Evolutionary conservation across 768 basidiomycete species (phyloP).

Genomic region (Mycena sanguinolenta): DNA sequence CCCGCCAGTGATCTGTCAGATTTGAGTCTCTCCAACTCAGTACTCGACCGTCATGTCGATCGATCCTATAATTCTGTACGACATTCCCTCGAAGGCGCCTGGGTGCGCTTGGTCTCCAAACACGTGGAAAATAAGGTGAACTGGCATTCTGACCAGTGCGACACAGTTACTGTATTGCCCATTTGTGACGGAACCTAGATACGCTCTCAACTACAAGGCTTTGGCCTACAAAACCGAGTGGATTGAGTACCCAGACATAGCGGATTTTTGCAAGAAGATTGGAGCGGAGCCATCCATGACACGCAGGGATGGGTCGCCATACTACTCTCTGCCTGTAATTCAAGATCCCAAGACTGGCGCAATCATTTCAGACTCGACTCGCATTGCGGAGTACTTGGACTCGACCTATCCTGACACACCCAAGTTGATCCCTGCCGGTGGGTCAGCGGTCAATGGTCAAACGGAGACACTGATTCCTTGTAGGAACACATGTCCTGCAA

Average conservation of each 20-base stretch:
- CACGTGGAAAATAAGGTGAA: slow-evolving; percentile 55
- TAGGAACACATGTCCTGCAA: slow-evolving; percentile 45
- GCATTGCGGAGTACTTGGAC: slow-evolving; percentile 65
- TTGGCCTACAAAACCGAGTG: slow-evolving; percentile 60
- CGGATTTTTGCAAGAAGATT: slow-evolving; percentile 43
- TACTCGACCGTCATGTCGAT: slow-evolving; percentile 43
- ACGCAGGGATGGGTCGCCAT: slow-evolving; percentile 43
- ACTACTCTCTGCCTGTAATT: slow-evolving; percentile 62
- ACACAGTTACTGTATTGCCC: no score
- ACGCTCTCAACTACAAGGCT: slow-evolving; percentile 49
- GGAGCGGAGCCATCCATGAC: slow-evolving; percentile 48
- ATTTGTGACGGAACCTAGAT: slow-evolving; percentile 38
- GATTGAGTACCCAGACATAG: slow-evolving; percentile 67
- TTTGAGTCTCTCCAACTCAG: not conserved
- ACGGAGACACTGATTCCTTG: not conserved
- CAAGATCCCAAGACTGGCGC: slow-evolving; percentile 56
- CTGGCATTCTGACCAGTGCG: no score
- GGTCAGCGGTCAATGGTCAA: not conserved
- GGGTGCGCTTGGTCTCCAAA: slow-evolving; percentile 56
- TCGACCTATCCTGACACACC: slow-evolving; percentile 57
- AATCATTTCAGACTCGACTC: slow-evolving; percentile 54
- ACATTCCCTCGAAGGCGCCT: slow-evolving; percentile 51
- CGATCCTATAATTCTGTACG: slow-evolving; percentile 53
- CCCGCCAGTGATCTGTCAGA: no score
- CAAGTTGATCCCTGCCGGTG: slow-evolving; percentile 45